Evolutionary conservation across 31 red algal species (phyloP).

Genomic region (Endocladia muricata): DNA sequence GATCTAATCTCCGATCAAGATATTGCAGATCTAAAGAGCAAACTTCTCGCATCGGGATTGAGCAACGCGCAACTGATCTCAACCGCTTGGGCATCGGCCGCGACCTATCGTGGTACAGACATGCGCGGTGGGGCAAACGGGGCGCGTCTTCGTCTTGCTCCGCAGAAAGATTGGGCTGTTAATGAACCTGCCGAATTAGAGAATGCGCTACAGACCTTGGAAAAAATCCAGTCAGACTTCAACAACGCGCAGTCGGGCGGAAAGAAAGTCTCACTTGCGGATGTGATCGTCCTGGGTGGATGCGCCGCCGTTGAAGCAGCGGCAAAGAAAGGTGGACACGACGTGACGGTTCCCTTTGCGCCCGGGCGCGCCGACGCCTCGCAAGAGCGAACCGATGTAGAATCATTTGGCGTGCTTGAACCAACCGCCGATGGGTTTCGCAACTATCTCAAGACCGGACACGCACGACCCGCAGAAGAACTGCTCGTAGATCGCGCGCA

Average conservation of each 20-base stretch:
- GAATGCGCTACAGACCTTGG: not conserved
- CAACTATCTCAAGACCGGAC: not conserved
- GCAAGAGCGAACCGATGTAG: slow-evolving; percentile 18
- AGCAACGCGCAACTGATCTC: not conserved
- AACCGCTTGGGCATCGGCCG: not conserved
- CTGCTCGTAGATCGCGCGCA: slow-evolving; percentile 1
- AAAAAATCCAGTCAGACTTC: not conserved
- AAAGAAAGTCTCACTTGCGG: not conserved
- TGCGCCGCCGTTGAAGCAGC: slow-evolving; percentile 3
- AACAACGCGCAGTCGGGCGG: not conserved
- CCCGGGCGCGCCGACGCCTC: slow-evolving; percentile 3
- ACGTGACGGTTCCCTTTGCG: slow-evolving; percentile 11
- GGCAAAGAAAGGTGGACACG: not conserved
- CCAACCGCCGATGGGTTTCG: slow-evolving; percentile 11
- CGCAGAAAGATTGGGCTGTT: not conserved
- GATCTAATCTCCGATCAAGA: not conserved
- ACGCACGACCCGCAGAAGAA: not conserved
- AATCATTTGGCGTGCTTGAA: slow-evolving; percentile 1
- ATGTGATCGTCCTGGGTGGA: slow-evolving; percentile 16
- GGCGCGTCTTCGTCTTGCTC: not conserved
- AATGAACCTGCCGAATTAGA: not conserved
- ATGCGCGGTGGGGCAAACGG: not conserved
- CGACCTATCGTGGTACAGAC: slow-evolving; percentile 14
- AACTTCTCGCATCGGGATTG: not conserved
- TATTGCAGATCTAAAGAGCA: not conserved